phyloP scores from a whole-genome alignment of 208 protist species.

The Kentomonas sorsogonicus region DNA sequence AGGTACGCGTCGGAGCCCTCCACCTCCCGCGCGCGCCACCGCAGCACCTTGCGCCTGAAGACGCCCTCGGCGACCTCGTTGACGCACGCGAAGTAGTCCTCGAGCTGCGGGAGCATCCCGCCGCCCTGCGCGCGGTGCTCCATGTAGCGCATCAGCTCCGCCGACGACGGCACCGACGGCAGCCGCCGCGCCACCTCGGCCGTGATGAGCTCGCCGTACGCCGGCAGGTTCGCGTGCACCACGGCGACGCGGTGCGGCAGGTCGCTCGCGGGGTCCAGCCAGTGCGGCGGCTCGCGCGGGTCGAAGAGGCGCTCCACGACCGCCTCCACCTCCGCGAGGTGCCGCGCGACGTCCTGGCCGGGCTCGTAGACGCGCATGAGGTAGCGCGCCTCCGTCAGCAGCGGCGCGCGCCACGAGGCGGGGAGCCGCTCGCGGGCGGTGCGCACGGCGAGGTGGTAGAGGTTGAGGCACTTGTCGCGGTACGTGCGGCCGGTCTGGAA shows the following conservation, averaged over 20 bases:
- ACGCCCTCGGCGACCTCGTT: constrained; percentile 60
- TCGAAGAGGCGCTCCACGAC: constrained; percentile 71
- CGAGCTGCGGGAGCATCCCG: constrained; percentile 40
- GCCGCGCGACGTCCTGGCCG: constrained; percentile 39
- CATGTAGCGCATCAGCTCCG: constrained; percentile 63
- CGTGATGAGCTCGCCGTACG: constrained; percentile 75
- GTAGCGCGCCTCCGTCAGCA: constrained; percentile 83
- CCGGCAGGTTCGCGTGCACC: constrained; percentile 67
- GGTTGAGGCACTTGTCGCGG: constrained; percentile 69
- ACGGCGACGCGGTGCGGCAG: constrained; percentile 75
- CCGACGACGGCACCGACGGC: constrained; percentile 45
- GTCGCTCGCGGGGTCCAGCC: constrained; percentile 76
- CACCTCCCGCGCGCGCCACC: constrained; percentile 66
- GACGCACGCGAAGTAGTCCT: constrained; percentile 54
- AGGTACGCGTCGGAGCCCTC: constrained; percentile 76
- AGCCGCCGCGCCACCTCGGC: constrained; percentile 39
- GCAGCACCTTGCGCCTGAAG: constrained; percentile 69
- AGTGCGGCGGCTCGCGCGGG: constrained; percentile 67
- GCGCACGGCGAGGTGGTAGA: constrained; percentile 78
- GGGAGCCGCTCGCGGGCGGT: constrained; percentile 76
- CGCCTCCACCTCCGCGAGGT: constrained; percentile 63
- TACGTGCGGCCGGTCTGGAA: constrained; percentile 66
- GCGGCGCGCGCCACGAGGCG: constrained; percentile 70
- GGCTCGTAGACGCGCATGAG: constrained; percentile 72
- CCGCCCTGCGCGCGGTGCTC: constrained; percentile 58